Evolutionary conservation across 1,139 yeast genomes (phyloP).

Genomic region (Saccharomyces hybrid): DNA sequence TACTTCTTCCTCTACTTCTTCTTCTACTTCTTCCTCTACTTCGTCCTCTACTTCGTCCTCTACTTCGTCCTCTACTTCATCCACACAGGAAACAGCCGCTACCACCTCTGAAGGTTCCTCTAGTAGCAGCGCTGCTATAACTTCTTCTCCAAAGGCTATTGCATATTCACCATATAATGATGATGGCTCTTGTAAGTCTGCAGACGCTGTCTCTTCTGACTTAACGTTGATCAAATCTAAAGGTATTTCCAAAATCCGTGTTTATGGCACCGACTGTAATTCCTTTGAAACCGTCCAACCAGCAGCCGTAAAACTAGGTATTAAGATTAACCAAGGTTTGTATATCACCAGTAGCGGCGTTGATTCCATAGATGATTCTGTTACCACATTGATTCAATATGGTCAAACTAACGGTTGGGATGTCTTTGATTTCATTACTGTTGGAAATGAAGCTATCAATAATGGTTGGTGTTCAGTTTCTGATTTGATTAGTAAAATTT

Average conservation of each 20-base stretch:
- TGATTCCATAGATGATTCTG: slow-evolving; percentile 56
- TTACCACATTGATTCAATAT: slow-evolving; percentile 44
- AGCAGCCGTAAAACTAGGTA: slow-evolving; percentile 49
- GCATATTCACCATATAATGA: slow-evolving; percentile 77
- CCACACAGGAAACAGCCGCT: slow-evolving; percentile 2
- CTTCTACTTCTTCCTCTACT: no score
- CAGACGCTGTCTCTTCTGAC: slow-evolving; percentile 49
- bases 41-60: no score
- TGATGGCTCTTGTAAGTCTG: slow-evolving; percentile 58
- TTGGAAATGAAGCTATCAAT: slow-evolving; percentile 82
- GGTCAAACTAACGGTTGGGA: slow-evolving; percentile 54
- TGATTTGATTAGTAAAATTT: slow-evolving; percentile 55
- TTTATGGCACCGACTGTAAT: slow-evolving; percentile 82
- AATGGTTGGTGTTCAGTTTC: slow-evolving; percentile 50
- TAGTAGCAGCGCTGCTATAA: slow-evolving; percentile 21
- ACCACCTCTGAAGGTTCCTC: slow-evolving; percentile 7
- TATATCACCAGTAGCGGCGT: slow-evolving; percentile 64
- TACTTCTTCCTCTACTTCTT: no score
- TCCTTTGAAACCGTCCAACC: slow-evolving; percentile 60
- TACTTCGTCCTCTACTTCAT: slow-evolving; percentile 1
- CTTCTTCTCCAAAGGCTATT: slow-evolving; percentile 43
- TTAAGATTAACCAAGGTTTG: slow-evolving; percentile 77
- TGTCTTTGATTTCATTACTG: slow-evolving; percentile 61
- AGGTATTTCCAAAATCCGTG: slow-evolving; percentile 58
- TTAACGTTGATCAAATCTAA: slow-evolving; percentile 47